Evolutionary conservation across 208 protist species (phyloP).

Genomic region (Porcisia hertigi): DNA sequence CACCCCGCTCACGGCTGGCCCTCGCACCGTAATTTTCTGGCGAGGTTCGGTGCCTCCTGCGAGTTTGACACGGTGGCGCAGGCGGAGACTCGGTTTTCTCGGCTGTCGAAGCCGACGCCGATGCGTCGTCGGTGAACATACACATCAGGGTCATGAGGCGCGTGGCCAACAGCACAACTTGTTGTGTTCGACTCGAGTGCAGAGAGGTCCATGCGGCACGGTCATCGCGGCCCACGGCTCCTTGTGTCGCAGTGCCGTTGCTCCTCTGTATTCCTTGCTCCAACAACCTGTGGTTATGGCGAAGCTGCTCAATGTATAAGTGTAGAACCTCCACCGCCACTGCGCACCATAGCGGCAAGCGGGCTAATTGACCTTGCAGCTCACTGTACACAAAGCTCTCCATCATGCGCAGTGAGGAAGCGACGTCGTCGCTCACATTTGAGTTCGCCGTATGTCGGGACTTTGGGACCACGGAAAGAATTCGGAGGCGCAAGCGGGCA

Average conservation of each 20-base stretch:
- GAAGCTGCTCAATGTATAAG: conserved; percentile 12
- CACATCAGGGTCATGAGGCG: conserved; percentile 26
- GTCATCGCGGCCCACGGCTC: not conserved
- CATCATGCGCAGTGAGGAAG: conserved; percentile 11
- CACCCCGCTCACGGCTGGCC: not conserved
- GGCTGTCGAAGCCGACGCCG: not conserved
- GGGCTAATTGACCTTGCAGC: conserved; percentile 8
- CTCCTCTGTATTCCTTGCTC: not conserved
- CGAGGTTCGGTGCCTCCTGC: not conserved
- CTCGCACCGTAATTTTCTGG: not conserved
- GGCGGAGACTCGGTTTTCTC: not conserved
- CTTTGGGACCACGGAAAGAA: conserved; percentile 2
- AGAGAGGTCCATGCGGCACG: not conserved
- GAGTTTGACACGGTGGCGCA: not conserved
- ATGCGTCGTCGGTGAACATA: not conserved
- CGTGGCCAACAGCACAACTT: conserved; percentile 18
- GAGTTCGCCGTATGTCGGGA: not conserved
- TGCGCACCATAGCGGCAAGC: conserved; percentile 27
- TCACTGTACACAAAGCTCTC: conserved; percentile 3
- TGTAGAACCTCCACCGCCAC: conserved; percentile 21
- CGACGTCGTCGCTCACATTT: not conserved
- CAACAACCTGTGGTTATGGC: not conserved
- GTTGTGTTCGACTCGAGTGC: conserved; percentile 4
- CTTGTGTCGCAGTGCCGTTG: not conserved
- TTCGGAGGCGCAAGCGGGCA: conserved; percentile 16